These are phyloP conservation scores for Verticillium alfalfae DNA, from an alignment of 2,329 filamentous ascomycete species.

Conservation along the genomic window DNA sequence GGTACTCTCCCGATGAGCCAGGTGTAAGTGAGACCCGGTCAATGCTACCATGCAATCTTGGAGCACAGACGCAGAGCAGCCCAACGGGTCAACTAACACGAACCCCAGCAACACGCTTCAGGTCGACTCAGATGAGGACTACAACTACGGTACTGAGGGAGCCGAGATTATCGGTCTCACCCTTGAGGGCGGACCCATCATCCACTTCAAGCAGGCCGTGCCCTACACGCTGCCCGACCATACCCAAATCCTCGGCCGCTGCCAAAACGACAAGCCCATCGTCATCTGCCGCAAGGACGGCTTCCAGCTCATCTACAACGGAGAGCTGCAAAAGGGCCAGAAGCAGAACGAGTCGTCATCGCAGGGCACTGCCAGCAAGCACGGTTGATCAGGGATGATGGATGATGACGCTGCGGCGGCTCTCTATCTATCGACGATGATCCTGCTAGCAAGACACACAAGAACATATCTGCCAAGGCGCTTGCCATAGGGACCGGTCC, in stretches of 20 bases:
- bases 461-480: background rate
- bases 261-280: constrained; percentile 26
- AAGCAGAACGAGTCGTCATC: background rate
- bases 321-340: background rate
- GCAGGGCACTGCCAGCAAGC: background rate
- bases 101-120: constrained; percentile 27
- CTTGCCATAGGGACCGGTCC: background rate
- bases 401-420: background rate
- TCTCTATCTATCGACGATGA: background rate
- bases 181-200: constrained; percentile 37
- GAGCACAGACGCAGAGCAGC: background rate
- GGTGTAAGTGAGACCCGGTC: constrained; percentile 26
- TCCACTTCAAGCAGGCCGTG: constrained; percentile 32
- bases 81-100: constrained; percentile 2
- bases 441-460: background rate
- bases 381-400: background rate
- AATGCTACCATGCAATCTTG: background rate
- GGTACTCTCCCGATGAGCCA: constrained; percentile 32
- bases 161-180: constrained; percentile 38
- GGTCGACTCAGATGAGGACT: constrained; percentile 25
- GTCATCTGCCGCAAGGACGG: constrained; percentile 29
- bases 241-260: constrained; percentile 29
- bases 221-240: constrained; percentile 22
- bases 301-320: constrained; percentile 22
- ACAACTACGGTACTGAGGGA: constrained; percentile 18